phyloP scores from a whole-genome alignment of 2,329 filamentous ascomycete genomes.

The Aphanoascus verrucosus region DNA sequence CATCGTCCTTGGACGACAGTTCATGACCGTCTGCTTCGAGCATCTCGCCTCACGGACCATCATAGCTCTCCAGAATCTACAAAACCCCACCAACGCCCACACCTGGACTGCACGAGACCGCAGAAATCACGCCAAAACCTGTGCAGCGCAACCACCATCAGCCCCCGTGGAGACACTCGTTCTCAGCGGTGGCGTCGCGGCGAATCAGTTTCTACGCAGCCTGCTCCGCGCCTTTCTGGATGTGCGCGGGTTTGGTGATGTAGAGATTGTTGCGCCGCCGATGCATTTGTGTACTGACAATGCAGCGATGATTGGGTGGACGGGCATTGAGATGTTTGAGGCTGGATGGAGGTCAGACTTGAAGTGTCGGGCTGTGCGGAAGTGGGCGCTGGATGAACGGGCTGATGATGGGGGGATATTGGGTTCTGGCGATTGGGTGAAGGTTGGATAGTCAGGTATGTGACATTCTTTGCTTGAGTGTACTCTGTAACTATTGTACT shows the following conservation, averaged over 20 bases:
- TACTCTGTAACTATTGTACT: no score
- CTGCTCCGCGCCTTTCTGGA: constrained; percentile 54
- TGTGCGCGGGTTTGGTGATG: constrained; percentile 51
- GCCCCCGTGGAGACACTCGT: constrained; percentile 52
- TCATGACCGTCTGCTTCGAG: constrained; percentile 75
- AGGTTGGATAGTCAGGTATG: not conserved
- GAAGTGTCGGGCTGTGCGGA: constrained; percentile 49
- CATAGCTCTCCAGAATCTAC: constrained; percentile 49
- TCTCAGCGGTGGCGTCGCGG: constrained; percentile 80
- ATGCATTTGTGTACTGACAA: constrained; percentile 78
- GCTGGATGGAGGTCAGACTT: constrained; percentile 59
- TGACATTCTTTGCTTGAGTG: no score
- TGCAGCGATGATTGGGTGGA: constrained; percentile 94
- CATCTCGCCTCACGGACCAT: constrained; percentile 69
- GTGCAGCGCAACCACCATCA: not conserved
- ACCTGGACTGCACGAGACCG: constrained; percentile 1
- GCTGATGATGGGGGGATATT: constrained; percentile 56
- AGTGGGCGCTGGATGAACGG: constrained; percentile 62
- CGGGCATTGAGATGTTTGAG: constrained; percentile 83
- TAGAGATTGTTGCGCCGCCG: constrained; percentile 65
- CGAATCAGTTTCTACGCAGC: constrained; percentile 66
- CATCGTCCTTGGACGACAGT: constrained; percentile 56
- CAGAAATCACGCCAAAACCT: not conserved
- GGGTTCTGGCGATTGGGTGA: constrained; percentile 46
- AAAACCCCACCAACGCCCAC: constrained; percentile 10